Evolutionary conservation across 345 rosid genomes (phyloP).

Genomic region (Ceriops zippeliana): DNA sequence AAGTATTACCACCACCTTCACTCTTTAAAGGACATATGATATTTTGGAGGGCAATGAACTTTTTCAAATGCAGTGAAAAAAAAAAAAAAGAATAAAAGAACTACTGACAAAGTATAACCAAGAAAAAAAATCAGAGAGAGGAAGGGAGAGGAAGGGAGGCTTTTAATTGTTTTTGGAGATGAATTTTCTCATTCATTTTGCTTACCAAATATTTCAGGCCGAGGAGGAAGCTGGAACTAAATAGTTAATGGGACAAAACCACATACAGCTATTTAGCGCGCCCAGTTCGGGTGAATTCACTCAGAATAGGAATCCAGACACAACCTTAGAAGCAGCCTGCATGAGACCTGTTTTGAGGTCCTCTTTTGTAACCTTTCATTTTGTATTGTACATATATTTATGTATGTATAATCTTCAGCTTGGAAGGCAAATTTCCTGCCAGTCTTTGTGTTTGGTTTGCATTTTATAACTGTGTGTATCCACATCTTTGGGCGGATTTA

Average conservation of each 20-base stretch:
- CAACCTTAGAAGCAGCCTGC: conserved; percentile 20
- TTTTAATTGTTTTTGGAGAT: conserved; percentile 21
- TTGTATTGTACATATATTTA: conserved; percentile 27
- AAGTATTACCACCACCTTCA: conserved; percentile 86
- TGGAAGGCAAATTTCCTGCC: conserved; percentile 2
- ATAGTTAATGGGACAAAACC: conserved; percentile 29
- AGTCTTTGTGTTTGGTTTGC: neutral
- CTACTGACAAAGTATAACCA: neutral
- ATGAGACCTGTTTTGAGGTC: conserved; percentile 26
- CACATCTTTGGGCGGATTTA: neutral
- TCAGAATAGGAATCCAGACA: conserved; percentile 30
- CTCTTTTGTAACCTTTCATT: conserved; percentile 26
- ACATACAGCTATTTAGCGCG: conserved; percentile 26
- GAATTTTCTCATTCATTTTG: conserved; percentile 41
- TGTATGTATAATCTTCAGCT: conserved; percentile 8
- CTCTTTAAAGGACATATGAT: conserved; percentile 79
- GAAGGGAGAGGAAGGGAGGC: conserved; percentile 21
- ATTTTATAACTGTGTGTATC: neutral
- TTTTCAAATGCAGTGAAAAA: conserved; percentile 27
- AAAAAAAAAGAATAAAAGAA: neutral
- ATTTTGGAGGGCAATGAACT: conserved; percentile 36
- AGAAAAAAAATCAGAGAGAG: neutral
- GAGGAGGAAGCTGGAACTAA: conserved; percentile 64
- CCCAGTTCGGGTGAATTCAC: conserved; percentile 23
- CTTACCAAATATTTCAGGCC: conserved; percentile 65